Evolutionary conservation across 768 basidiomycete species (phyloP).

Genomic region (Jaapia argillacea): DNA sequence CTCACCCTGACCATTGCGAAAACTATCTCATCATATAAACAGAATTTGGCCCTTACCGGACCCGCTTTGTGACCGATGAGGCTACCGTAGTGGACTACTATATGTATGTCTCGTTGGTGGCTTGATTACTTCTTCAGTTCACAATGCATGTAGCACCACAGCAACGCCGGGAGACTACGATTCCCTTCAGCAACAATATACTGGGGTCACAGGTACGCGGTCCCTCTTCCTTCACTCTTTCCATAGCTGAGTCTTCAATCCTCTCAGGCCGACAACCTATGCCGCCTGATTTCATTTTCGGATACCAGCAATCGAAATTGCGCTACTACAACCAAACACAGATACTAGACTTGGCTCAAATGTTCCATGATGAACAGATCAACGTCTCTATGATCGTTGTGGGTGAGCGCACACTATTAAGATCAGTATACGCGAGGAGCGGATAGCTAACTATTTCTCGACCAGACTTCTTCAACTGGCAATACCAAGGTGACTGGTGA

Average conservation of each 20-base stretch:
- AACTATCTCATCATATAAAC: too few species aligned
- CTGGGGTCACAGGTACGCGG: conserved; percentile 22
- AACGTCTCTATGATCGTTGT: conserved; percentile 26
- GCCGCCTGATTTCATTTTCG: conserved; percentile 25
- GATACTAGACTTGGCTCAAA: conserved; percentile 22
- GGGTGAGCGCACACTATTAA: conserved; percentile 11
- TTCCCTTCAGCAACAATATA: conserved; percentile 24
- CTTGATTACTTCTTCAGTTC: background rate
- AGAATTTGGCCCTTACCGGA: conserved; percentile 24
- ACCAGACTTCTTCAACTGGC: conserved; percentile 27
- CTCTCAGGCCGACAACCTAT: conserved; percentile 23
- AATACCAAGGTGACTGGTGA: conserved; percentile 28
- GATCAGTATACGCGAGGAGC: background rate
- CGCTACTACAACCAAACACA: conserved; percentile 26
- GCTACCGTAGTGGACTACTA: conserved; percentile 26
- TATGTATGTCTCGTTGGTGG: conserved; percentile 14
- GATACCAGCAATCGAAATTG: conserved; percentile 28
- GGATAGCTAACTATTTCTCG: background rate
- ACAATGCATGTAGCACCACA: conserved; percentile 17
- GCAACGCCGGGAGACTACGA: conserved; percentile 27
- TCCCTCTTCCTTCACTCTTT: background rate
- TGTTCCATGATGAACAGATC: conserved; percentile 26
- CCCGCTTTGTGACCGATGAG: conserved; percentile 22
- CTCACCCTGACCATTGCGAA: conserved; percentile 3
- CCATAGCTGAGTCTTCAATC: background rate